phyloP scores from a whole-genome alignment of 2,329 filamentous ascomycete species.

The Xylaria sp. region DNA sequence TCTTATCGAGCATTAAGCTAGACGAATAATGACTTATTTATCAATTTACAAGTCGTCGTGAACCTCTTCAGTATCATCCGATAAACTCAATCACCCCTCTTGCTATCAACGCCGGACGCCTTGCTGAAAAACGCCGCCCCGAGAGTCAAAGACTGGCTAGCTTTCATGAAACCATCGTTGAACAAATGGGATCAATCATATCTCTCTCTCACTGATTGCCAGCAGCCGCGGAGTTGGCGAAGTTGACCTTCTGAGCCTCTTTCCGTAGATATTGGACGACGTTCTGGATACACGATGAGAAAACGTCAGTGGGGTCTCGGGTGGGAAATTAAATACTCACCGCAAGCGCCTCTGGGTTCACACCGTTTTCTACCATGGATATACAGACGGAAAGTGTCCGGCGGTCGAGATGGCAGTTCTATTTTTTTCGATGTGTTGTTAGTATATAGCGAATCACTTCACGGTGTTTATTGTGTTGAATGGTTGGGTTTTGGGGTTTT shows the following conservation, averaged over 20 bases:
- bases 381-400: conserved; percentile 94
- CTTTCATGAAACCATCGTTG: not conserved
- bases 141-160: not conserved
- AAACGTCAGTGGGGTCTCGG: not conserved
- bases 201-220: conserved; percentile 21
- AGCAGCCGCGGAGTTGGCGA: conserved; percentile 45
- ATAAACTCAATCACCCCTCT: not conserved
- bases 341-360: conserved; percentile 93
- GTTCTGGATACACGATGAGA: conserved; percentile 53
- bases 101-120: conserved; percentile 35
- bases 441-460: not conserved
- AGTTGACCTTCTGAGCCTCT: conserved; percentile 63
- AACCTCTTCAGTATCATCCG: not conserved
- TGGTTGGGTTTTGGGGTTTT: no score
- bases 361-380: conserved; percentile 95
- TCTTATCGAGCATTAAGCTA: conserved; percentile 2
- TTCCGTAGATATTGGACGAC: conserved; percentile 69
- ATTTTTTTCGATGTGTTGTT: not conserved
- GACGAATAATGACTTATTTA: conserved; percentile 12
- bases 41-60: conserved; percentile 8
- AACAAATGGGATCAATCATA: not conserved
- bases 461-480: not conserved
- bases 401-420: conserved; percentile 95
- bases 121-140: conserved; percentile 14
- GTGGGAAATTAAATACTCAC: conserved; percentile 63